phyloP scores from a whole-genome alignment of 1,139 yeast genomes.

The Saccharomyces hybrid region DNA sequence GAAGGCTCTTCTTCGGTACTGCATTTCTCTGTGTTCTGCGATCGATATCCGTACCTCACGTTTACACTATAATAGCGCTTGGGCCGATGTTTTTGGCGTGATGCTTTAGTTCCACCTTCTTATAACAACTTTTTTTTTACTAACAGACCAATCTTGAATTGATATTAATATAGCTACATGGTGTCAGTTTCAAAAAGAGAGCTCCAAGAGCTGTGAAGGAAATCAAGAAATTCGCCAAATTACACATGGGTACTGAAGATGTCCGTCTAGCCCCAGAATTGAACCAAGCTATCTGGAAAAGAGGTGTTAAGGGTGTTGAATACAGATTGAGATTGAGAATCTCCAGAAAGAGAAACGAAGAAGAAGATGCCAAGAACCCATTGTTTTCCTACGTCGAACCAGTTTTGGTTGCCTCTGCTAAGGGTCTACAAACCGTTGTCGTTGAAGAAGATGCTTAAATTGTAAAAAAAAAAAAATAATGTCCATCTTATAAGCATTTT shows the following conservation, averaged over 20 bases:
- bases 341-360: conserved; percentile 99
- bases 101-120: not conserved
- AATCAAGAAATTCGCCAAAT: conserved; percentile 95
- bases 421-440: conserved; percentile 97
- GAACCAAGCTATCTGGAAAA: conserved; percentile 98
- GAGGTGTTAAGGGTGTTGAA: conserved; percentile 99
- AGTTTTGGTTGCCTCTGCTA: conserved; percentile 87
- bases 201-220: conserved; percentile 99
- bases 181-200: conserved; percentile 98
- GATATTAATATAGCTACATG: conserved; percentile 58
- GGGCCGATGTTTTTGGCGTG: not conserved
- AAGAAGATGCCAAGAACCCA: conserved; percentile 98
- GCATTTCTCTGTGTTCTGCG: not conserved
- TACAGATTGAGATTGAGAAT: conserved; percentile 97
- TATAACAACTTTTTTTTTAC: not conserved
- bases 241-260: conserved; percentile 99
- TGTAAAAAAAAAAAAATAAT: not conserved
- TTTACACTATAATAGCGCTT: not conserved
- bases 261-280: conserved; percentile 98
- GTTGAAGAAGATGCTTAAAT: conserved; percentile 77
- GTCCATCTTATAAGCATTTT: not conserved
- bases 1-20: not conserved
- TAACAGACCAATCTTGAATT: not conserved
- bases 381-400: conserved; percentile 98
- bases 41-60: not conserved